These are phyloP conservation scores for Aquanectria penicillioides DNA, from an alignment of 2,329 filamentous ascomycete genomes.

Conservation along the genomic window DNA sequence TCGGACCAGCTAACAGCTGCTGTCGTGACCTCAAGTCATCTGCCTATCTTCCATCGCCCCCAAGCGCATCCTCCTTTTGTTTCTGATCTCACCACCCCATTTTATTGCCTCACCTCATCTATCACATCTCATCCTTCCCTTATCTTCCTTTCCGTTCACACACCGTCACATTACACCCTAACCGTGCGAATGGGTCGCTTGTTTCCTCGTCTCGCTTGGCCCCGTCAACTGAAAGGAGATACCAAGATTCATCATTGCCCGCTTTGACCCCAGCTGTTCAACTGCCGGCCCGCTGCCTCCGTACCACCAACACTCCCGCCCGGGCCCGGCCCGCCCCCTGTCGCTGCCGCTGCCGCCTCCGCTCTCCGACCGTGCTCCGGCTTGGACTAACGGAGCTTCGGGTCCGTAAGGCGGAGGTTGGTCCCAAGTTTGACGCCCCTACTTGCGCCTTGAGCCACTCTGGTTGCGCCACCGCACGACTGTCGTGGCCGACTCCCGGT, in stretches of 20 bases:
- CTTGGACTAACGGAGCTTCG: constrained; percentile 19
- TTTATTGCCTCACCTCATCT: neutral
- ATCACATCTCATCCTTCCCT: neutral
- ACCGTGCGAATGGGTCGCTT: constrained; percentile 10
- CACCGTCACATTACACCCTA: constrained; percentile 2
- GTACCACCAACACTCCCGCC: constrained; percentile 10
- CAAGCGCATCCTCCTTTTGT: neutral
- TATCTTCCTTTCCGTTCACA: neutral
- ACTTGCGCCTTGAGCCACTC: constrained; percentile 1
- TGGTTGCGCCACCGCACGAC: neutral
- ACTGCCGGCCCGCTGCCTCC: constrained; percentile 12
- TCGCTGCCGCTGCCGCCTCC: constrained; percentile 21
- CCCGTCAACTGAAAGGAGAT: constrained; percentile 2
- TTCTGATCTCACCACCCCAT: neutral
- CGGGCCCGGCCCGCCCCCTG: constrained; percentile 21
- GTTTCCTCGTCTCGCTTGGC: neutral
- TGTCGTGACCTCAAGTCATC: constrained; percentile 18
- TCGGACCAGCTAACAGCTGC: constrained; percentile 10
- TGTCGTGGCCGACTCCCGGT: neutral
- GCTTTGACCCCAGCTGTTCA: constrained; percentile 12
- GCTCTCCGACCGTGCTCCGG: constrained; percentile 19
- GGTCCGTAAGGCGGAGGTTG: constrained; percentile 20
- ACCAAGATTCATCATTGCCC: constrained; percentile 5
- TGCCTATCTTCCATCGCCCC: constrained; percentile 4
- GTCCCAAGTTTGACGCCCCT: constrained; percentile 18